Base-by-base conservation (phyloP, 164 flowering plant species). In the Pachysandra terminalis region DNA sequence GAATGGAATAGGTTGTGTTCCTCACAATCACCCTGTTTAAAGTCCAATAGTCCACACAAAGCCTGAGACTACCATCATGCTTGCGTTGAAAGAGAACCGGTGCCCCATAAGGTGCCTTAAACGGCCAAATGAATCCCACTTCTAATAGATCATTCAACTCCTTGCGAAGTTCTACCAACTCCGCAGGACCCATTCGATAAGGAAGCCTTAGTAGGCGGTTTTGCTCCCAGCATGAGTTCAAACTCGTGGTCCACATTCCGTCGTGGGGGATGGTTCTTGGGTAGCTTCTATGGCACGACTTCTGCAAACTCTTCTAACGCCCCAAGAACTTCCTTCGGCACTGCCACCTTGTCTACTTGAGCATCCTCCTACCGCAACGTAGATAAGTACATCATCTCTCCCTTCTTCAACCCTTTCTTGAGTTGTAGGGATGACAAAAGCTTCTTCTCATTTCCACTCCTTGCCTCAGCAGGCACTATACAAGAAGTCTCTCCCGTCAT, bases 1-100 rank as follows among this genome's bases (percentile, higher is more conserved):
- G 0, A 59, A 26, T 0, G 53, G 64, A 1, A 73, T 63, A 1
- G 22, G 68, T 6, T 40, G 68, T 59, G 25, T 68, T 59, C 45
- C 59, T 59, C 5, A 68, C 24, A 0, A 25, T 68, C 8, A 59
- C 21, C 57, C 59, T 65, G 24, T 53, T 12, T 12, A 45, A 5
- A 1, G 51, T 13, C 1, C 35, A 1, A 32, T 32, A 64, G 25
- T 68, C 64, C 2, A 68, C 27, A 49, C 41, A 59, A 0, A 68
- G 1, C 26, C 41, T 13, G 1, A 23, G 14, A 5, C 40, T 0
- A 1, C 57, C 45, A 45, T 68, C 57, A 37, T 59, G 61, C 25
- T 68, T 60, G 45, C 24, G 19, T 9, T 59, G 57, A 13, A 68
- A 68, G 0, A 59, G 0, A 0, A 68, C 14, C 7, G 71, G 48